phyloP scores from a whole-genome alignment of 306 rosid species.

The Cotoneaster glaucophyllus region DNA sequence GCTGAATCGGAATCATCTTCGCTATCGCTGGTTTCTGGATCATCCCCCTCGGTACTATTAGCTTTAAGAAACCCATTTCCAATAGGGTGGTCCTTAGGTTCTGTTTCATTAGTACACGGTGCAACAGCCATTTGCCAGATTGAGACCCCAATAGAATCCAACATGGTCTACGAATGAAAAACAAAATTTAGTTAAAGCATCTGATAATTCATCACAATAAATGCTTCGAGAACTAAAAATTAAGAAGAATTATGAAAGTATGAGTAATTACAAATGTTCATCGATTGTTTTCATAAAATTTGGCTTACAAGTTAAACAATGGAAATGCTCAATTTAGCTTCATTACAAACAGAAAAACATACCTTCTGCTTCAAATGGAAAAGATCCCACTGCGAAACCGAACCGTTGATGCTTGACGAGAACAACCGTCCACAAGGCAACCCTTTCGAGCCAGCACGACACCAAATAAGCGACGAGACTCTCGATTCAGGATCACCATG shows the following conservation, averaged over 20 bases:
- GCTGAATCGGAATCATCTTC: conserved; percentile 48
- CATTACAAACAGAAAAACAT: neutral
- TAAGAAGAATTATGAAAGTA: neutral
- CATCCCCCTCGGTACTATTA: conserved; percentile 1
- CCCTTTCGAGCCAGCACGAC: conserved; percentile 43
- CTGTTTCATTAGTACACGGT: conserved; percentile 22
- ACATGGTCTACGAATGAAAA: conserved; percentile 42
- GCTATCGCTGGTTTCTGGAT: conserved; percentile 27
- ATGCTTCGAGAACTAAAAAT: neutral
- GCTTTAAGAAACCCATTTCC: conserved; percentile 42
- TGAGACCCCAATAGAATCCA: conserved; percentile 59
- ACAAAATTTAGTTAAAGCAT: neutral
- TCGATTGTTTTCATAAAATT: neutral
- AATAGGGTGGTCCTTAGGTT: conserved; percentile 1
- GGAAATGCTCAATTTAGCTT: neutral
- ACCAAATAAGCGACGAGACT: conserved; percentile 85
- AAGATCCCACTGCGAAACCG: conserved; percentile 80
- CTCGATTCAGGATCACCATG: conserved; percentile 61
- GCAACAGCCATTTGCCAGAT: conserved; percentile 88
- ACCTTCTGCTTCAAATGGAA: conserved; percentile 76
- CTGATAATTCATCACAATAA: neutral
- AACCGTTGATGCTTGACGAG: conserved; percentile 77
- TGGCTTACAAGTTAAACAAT: neutral
- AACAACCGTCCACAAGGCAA: conserved; percentile 61
- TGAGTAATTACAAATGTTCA: neutral